Evolutionary conservation across 257 asterid genomes (phyloP), one percentile per base, ranked within the genome.

Genomic region (Anisodus acutangulus): DNA sequence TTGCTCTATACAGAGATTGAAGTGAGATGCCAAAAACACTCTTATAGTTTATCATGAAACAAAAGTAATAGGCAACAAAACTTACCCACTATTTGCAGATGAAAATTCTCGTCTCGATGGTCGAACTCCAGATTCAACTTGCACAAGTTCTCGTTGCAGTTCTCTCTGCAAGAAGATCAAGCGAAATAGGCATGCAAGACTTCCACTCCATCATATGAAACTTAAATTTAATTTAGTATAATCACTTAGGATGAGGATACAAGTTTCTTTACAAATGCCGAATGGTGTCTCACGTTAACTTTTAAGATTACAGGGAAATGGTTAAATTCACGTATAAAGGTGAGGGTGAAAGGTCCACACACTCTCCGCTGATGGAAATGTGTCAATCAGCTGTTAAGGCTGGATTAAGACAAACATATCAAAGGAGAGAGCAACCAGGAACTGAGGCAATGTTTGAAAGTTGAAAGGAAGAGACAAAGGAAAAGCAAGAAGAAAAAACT

Each of bases 101-200:
- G 94, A 62, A 87, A 91, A 92, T 76, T 96, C 98, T 84, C 99
- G 89, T 88, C 97, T 92, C 54, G 97, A 92, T 78, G 93, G 89
- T 67, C 98, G 90, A 17, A 89, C 83, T 72, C 98, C 99, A 89
- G 97, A 91, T 89, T 96, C 99, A 70, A 93, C 90, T 87, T 93
- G 98, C 90, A 94, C 99, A 31, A 96, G 95, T 91, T 96, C 99
- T 86, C 97, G 88, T 86, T 92, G 98, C 72, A 96, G 95, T 88
- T 96, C 99, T 89, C 98, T 93, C 99, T 96, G 64, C 90, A 90
- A 79, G 83, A 72, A 78, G 82, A 84, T 15, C 26, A 78, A 81
- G 51, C 71, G 26, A 68, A 76, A 49, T 17, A 69, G 79, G 31
- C 78, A 84, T 16, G 49, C 45, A 76, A 51, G 47, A 26, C 47